Evolutionary conservation across 176 grass and related monocot genomes (phyloP), one percentile per base, ranked within the genome.

Genomic region (Zizania latifolia): DNA sequence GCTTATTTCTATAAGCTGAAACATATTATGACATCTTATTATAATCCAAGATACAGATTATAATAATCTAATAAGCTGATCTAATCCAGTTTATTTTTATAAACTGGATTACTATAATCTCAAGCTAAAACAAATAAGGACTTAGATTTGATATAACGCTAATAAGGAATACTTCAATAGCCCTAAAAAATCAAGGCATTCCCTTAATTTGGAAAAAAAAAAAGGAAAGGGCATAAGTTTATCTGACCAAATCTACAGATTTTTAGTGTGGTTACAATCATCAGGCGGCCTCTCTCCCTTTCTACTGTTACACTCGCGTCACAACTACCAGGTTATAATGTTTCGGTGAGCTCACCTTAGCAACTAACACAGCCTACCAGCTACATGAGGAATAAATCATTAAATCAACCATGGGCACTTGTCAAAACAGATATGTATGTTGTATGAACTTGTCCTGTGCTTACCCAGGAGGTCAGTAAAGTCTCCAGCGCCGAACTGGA

Each of bases 271-370:
- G 6, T 36, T 36, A 80, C 14, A 30, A 74, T 16, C 59, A 82
- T 37, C 61, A 30, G 62, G 44, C 11, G 55, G 74, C 81, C 75
- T 63, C 75, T 44, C 55, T 36, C 54, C 59, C 70, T 69, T 74
- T 56, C 86, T 88, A 88, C 39, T 83, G 70, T 88, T 79, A 87
- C 85, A 87, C 73, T 68, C 83, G 74, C 67, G 51, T 61, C 55
- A 55, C 62, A 75, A 27, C 75, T 74, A 75, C 70, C 51, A 23
- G 40, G 76, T 80, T 59, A 45, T 21, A 65, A 16, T 72, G 39
- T 72, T 45, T 21, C 36, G 6, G 29, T 24, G 58, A 77, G 65
- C 72, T 30, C 58, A 77, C 74, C 17, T 53, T 33, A 24, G 17
- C 51, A 46, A 77, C 65, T 4, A 45, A 53, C 48, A 57, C 19